Conservation (phyloP, 768 basidiomycete genomes). For the Lentinula aciculospora region DNA sequence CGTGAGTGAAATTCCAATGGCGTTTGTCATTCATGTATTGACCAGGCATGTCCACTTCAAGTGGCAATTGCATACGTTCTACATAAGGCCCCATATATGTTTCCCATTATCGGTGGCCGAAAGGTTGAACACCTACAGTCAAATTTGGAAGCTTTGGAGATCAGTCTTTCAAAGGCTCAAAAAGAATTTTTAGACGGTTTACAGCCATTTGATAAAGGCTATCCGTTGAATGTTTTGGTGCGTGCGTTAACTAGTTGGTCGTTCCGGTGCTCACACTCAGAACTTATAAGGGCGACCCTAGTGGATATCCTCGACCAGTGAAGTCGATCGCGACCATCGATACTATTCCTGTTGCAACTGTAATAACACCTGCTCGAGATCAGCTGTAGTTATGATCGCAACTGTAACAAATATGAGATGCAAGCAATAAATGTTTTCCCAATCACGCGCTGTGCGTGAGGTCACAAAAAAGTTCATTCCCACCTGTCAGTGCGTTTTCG, state of each 20-base stretch:
- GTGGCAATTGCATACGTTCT: slow-evolving; percentile 39
- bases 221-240: slow-evolving; percentile 20
- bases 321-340: not conserved
- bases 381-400: no score
- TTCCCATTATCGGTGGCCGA: slow-evolving; percentile 19
- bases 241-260: not conserved
- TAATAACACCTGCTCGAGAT: not conserved
- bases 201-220: slow-evolving; percentile 31
- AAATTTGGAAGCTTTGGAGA: slow-evolving; percentile 33
- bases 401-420: no score
- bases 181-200: slow-evolving; percentile 27
- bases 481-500: not conserved
- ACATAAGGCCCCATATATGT: slow-evolving; percentile 5
- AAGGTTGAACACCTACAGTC: slow-evolving; percentile 34
- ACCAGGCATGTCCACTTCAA: not conserved
- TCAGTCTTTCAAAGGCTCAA: slow-evolving; percentile 30
- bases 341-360: not conserved
- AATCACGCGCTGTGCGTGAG: not conserved
- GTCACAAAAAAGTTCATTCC: no score
- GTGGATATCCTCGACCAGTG: slow-evolving; percentile 4
- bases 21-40: slow-evolving; percentile 1
- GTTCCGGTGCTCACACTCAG: not conserved
- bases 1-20: slow-evolving; percentile 24
- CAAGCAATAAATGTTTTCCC: not conserved
- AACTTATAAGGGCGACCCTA: not conserved